Base-by-base conservation (phyloP, 2,329 filamentous ascomycete genomes). In the Diaporthe sp. region DNA sequence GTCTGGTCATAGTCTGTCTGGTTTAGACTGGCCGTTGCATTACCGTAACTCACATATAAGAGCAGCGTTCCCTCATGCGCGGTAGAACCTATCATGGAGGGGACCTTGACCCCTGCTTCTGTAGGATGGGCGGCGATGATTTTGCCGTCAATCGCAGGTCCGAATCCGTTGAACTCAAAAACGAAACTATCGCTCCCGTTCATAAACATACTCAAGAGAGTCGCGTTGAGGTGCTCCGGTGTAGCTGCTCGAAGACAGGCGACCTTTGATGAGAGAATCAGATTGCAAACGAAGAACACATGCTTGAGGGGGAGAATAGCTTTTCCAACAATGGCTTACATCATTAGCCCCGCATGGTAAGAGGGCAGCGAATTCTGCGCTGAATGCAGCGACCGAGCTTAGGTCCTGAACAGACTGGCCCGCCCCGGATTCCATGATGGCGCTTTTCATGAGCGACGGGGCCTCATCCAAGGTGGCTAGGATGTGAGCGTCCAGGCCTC, bases 361-460 rank as follows among this genome's bases (percentile, higher is more conserved):
- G 58, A 61, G 58, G 7, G 38, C 58, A 42, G 58, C 58, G 7
- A 61, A 61, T 42, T 28, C 12, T 10, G 35, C 58, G 58, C 58
- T 61, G 38, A 61, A 61, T 28, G 12, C 58, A 30, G 35, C 58
- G 38, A 61, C 58, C 13, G 58, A 61, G 25, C 38, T 30, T 7
- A 61, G 25, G 38, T 61, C 10, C 15, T 42, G 38, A 19, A 45
- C 58, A 61, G 38, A 61, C 58, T 61, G 58, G 4, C 79, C 80
- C 15, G 74, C 79, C 6, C 79, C 80, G 13, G 80, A 82, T 64
- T 81, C 76, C n/a, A 82, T 71, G 13, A 77, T 77, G 12, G 76
- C 80, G 17, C 78, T 76, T 17, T 71, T 58, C 30, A 80, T 77
- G 5, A 81, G 74, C 13, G 70, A 33, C 9, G 75, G 58, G 13